These are phyloP conservation scores for Cyphellophora attinorum DNA, from an alignment of 2,329 filamentous ascomycete genomes.

Conservation along the genomic window DNA sequence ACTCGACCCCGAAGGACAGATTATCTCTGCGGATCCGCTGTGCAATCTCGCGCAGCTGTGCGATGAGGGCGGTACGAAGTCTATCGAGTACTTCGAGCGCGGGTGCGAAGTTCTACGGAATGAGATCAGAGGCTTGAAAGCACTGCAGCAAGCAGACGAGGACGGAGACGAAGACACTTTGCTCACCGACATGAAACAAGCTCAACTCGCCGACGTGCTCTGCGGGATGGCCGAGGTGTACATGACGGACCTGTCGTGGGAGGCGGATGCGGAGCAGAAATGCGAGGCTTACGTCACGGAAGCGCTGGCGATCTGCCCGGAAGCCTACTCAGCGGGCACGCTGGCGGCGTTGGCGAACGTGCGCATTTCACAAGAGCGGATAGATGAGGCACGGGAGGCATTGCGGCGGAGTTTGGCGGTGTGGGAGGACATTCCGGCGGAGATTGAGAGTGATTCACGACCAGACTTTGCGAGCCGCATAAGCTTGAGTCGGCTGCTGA, in stretches of 20 bases:
- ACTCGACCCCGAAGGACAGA: constrained; percentile 64
- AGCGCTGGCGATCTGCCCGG: constrained; percentile 73
- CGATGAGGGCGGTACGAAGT: constrained; percentile 51
- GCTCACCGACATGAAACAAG: constrained; percentile 59
- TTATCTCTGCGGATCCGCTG: constrained; percentile 66
- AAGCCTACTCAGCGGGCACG: constrained; percentile 60
- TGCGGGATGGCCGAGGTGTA: constrained; percentile 94
- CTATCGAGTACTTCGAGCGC: constrained; percentile 52
- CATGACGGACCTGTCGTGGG: constrained; percentile 93
- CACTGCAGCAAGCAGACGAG: constrained; percentile 22
- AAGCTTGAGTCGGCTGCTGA: constrained; percentile 71
- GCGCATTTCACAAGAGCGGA: constrained; percentile 73
- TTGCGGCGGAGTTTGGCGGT: constrained; percentile 68
- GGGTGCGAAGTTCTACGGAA: constrained; percentile 60
- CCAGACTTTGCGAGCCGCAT: constrained; percentile 83
- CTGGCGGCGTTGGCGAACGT: constrained; percentile 93
- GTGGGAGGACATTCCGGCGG: constrained; percentile 71
- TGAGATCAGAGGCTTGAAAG: constrained; percentile 24
- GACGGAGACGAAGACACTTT: constrained; percentile 14
- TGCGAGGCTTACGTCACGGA: constrained; percentile 88
- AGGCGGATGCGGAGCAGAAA: constrained; percentile 76
- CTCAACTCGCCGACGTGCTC: constrained; percentile 78
- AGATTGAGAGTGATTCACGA: constrained; percentile 53
- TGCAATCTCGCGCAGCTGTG: constrained; percentile 87
- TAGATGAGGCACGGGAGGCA: constrained; percentile 71